phyloP scores from a whole-genome alignment of 192 early-diverging fungal genomes.

The Entophlyctis luteolus region DNA sequence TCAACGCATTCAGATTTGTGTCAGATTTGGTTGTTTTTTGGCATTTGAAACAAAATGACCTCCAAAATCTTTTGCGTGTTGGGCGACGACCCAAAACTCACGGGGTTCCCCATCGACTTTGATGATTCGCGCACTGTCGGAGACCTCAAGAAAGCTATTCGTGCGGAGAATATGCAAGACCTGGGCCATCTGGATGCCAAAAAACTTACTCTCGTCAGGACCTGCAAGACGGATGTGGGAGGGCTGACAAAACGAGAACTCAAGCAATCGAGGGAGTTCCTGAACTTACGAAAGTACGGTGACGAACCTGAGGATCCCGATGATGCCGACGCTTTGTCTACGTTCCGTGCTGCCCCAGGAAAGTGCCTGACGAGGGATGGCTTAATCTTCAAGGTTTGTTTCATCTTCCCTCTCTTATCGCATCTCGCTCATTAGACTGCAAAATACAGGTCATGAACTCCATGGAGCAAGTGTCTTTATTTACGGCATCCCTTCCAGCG shows the following conservation, averaged over 20 bases:
- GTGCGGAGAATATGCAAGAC: not conserved
- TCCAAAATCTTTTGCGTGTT: not conserved
- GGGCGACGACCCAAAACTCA: not conserved
- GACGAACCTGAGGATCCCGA: not conserved
- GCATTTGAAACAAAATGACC: not conserved
- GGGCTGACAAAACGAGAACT: slow-evolving; percentile 1
- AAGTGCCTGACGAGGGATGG: slow-evolving; percentile 6
- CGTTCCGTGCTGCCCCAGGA: not conserved
- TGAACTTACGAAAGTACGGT: not conserved
- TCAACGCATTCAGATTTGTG: no score
- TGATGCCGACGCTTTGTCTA: not conserved
- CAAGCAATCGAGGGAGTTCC: not conserved
- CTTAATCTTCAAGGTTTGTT: slow-evolving; percentile 16
- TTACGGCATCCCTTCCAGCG: not conserved
- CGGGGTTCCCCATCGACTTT: not conserved
- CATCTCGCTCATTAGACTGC: not conserved
- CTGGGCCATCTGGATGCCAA: not conserved
- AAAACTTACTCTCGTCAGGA: slow-evolving; percentile 9
- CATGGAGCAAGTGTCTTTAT: not conserved
- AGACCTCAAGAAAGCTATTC: not conserved
- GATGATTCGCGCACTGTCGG: not conserved
- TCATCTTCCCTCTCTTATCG: not conserved
- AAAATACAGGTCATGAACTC: slow-evolving; percentile 12
- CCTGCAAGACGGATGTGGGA: slow-evolving; percentile 1
- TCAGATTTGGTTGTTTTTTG: no score